Evolutionary conservation across 139 green algal species (phyloP).

Genomic region (Desmodesmus armatus): DNA sequence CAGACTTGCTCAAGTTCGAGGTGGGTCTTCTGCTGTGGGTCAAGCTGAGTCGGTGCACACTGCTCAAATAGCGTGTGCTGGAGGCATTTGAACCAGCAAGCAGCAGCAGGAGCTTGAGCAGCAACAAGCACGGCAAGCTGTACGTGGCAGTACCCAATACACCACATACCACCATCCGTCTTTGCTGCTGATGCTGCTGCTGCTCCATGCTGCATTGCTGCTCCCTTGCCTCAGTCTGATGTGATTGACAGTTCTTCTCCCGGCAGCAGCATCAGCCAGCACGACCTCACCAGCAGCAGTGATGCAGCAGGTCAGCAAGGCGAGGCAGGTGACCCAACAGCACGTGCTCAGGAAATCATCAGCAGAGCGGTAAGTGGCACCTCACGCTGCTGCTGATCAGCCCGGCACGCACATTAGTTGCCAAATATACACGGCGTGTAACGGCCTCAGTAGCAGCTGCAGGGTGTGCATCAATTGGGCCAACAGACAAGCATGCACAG

Average conservation of each 20-base stretch:
- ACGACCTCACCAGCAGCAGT: constrained; percentile 8
- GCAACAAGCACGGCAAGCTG: too few relatives aligned
- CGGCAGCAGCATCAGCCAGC: neutral
- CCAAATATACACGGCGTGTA: neutral
- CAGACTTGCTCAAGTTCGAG: constrained; percentile 62
- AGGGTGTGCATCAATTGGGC: neutral
- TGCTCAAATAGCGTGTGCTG: neutral
- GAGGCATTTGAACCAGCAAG: neutral
- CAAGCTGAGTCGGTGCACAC: neutral
- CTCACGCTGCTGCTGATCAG: neutral
- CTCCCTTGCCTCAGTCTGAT: neutral
- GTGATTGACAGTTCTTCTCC: neutral
- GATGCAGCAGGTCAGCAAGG: too few relatives aligned
- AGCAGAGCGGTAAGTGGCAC: constrained; percentile 50
- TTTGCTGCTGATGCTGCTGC: neutral
- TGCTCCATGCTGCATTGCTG: neutral
- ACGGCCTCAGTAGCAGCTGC: neutral
- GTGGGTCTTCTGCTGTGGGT: constrained; percentile 11
- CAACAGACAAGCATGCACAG: neutral
- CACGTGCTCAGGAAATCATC: constrained; percentile 55
- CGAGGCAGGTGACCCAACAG: constrained; percentile 24
- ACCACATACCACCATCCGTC: neutral
- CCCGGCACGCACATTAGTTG: neutral
- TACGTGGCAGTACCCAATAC: too few relatives aligned
- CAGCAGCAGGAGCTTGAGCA: neutral